Conservation (phyloP, 106 monocot genomes). For the Narthecium ossifragum region DNA sequence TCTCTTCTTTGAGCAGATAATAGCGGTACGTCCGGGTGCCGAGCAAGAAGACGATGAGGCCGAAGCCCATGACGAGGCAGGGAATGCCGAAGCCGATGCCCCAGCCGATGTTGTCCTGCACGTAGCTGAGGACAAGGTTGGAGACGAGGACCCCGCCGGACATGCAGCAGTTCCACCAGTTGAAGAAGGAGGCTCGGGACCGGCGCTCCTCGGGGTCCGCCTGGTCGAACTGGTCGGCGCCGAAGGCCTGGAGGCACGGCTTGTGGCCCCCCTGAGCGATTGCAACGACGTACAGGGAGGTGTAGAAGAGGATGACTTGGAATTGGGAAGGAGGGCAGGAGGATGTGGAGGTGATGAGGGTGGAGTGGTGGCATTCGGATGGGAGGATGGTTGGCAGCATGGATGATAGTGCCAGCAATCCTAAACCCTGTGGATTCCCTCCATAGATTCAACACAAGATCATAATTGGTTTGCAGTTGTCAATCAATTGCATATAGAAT, state of each 20-base stretch:
- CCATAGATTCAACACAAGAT: too few species aligned
- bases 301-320: slow-evolving; percentile 23
- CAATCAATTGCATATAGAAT: too few species aligned
- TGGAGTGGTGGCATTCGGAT: not conserved
- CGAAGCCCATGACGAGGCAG: slow-evolving; percentile 9
- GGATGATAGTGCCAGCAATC: slow-evolving; percentile 18
- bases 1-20: not conserved
- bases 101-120: slow-evolving; percentile 29
- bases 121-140: slow-evolving; percentile 6
- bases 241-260: slow-evolving; percentile 35
- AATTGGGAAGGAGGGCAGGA: slow-evolving; percentile 9
- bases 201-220: slow-evolving; percentile 11
- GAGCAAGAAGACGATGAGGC: slow-evolving; percentile 17
- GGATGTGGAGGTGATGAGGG: not conserved
- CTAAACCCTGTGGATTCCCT: slow-evolving; percentile 20
- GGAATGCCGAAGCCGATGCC: slow-evolving; percentile 28
- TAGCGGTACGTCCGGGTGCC: slow-evolving; percentile 24
- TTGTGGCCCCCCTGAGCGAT: slow-evolving; percentile 35
- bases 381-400: slow-evolving; percentile 8
- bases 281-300: slow-evolving; percentile 26
- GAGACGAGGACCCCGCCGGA: slow-evolving; percentile 1
- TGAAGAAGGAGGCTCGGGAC: slow-evolving; percentile 35
- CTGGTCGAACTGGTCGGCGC: slow-evolving; percentile 38
- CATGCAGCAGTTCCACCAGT: slow-evolving; percentile 35
- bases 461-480: too few species aligned